These are phyloP conservation scores for Phycomyces blakesleeanus DNA, from an alignment of 192 early-diverging fungal species.

Conservation along the genomic window DNA sequence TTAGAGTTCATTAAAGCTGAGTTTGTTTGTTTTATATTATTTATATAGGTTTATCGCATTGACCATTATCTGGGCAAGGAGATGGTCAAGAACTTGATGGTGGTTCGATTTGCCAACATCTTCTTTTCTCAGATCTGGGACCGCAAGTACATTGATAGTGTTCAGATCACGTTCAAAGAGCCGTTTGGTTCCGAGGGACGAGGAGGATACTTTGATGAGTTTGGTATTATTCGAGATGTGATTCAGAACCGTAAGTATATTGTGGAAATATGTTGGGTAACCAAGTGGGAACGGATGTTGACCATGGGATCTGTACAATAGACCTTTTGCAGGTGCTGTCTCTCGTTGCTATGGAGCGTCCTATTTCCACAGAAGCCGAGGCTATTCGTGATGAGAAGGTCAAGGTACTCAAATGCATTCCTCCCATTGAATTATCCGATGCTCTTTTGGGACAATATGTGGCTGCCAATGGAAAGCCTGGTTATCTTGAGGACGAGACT, in stretches of 20 bases:
- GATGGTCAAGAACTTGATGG: slow-evolving; percentile 94
- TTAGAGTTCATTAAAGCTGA: too few species aligned
- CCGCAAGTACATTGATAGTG: slow-evolving; percentile 76
- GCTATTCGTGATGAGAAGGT: slow-evolving; percentile 92
- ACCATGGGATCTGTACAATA: too few species aligned
- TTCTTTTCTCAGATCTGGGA: slow-evolving; percentile 89
- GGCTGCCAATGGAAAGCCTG: slow-evolving; percentile 75
- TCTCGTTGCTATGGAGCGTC: slow-evolving; percentile 90
- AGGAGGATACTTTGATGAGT: slow-evolving; percentile 97
- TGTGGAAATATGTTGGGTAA: too few species aligned
- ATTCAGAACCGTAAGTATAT: slow-evolving; percentile 65
- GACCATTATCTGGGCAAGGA: slow-evolving; percentile 98
- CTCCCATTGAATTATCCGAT: slow-evolving; percentile 75
- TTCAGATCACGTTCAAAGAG: slow-evolving; percentile 97
- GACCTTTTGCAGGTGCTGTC: slow-evolving; percentile 87
- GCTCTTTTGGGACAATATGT: slow-evolving; percentile 89
- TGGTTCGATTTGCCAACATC: slow-evolving; percentile 82
- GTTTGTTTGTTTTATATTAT: slow-evolving; percentile 71
- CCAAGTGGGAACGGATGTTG: too few species aligned
- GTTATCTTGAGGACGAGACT: slow-evolving; percentile 89
- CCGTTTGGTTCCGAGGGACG: slow-evolving; percentile 93
- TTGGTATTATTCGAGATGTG: slow-evolving; percentile 97
- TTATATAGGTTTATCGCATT: slow-evolving; percentile 95
- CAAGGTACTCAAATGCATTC: slow-evolving; percentile 80
- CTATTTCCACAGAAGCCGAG: slow-evolving; percentile 78